phyloP scores from a whole-genome alignment of 176 grass and related monocot species.

The Lolium perenne region DNA sequence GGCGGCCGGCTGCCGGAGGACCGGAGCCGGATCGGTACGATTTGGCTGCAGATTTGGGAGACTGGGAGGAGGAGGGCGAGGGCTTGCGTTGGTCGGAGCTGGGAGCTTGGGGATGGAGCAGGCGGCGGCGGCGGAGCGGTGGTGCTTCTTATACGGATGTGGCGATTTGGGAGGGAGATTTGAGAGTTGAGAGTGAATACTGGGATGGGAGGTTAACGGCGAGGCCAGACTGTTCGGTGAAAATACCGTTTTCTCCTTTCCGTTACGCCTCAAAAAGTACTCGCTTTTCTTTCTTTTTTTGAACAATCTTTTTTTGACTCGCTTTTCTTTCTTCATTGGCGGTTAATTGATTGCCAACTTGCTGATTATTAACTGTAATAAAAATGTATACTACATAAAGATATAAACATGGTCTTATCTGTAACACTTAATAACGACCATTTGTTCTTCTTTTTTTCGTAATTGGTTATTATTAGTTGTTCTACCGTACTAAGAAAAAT shows the following conservation, averaged over 20 bases:
- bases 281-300: not conserved
- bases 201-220: slow-evolving; percentile 11
- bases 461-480: no score
- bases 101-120: not conserved
- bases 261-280: not conserved
- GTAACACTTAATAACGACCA: not conserved
- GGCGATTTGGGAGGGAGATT: slow-evolving; percentile 44
- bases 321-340: not conserved
- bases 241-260: not conserved
- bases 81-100: not conserved
- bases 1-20: not conserved
- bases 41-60: not conserved
- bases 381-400: not conserved
- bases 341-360: not conserved
- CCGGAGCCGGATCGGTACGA: not conserved
- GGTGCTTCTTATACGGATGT: slow-evolving; percentile 14
- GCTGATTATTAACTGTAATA: no score
- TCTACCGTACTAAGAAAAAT: no score
- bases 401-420: not conserved
- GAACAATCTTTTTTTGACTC: no score
- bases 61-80: not conserved
- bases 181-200: slow-evolving; percentile 42
- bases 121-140: slow-evolving; percentile 21
- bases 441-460: no score
- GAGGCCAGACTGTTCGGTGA: not conserved